These are phyloP conservation scores for Daldinia caldariorum DNA, from an alignment of 495 filamentous ascomycete genomes.

Conservation along the genomic window DNA sequence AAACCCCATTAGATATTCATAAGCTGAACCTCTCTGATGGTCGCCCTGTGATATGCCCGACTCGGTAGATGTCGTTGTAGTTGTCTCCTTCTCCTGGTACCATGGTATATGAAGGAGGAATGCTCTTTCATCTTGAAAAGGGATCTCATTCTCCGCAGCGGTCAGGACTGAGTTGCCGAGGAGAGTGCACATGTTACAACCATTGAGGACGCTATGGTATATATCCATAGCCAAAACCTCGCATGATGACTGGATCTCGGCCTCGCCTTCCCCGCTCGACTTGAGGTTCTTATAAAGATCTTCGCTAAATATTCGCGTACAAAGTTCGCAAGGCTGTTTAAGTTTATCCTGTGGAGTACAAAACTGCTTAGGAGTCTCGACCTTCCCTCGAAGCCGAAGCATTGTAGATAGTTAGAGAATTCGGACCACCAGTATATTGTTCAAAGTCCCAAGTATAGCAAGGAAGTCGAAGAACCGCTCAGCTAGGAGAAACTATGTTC, in stretches of 20 bases:
- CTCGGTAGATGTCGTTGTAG: neutral
- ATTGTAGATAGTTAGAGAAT: neutral
- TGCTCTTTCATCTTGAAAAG: neutral
- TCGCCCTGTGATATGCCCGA: neutral
- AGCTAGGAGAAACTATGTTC: neutral
- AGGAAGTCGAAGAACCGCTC: neutral
- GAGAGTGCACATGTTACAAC: slow-evolving; percentile 10
- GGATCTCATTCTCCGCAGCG: slow-evolving; percentile 2
- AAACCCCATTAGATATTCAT: slow-evolving; percentile 7
- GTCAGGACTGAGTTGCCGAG: slow-evolving; percentile 11
- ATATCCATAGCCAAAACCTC: slow-evolving; percentile 7
- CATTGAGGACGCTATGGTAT: slow-evolving; percentile 6
- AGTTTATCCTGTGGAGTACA: neutral
- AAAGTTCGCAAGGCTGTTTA: neutral
- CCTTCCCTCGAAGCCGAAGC: slow-evolving; percentile 11
- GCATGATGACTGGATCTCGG: slow-evolving; percentile 7
- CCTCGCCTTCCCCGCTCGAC: neutral
- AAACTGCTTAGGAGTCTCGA: slow-evolving; percentile 11
- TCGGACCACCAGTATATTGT: neutral
- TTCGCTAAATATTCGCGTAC: slow-evolving; percentile 5
- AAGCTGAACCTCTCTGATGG: neutral
- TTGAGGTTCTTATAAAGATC: slow-evolving; percentile 3
- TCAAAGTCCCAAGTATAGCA: neutral
- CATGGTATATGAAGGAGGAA: slow-evolving; percentile 16
- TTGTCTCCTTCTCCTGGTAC: slow-evolving; percentile 8